These are phyloP conservation scores for Dactylellina haptotyla DNA, from an alignment of 2,329 filamentous ascomycete genomes.

Conservation along the genomic window DNA sequence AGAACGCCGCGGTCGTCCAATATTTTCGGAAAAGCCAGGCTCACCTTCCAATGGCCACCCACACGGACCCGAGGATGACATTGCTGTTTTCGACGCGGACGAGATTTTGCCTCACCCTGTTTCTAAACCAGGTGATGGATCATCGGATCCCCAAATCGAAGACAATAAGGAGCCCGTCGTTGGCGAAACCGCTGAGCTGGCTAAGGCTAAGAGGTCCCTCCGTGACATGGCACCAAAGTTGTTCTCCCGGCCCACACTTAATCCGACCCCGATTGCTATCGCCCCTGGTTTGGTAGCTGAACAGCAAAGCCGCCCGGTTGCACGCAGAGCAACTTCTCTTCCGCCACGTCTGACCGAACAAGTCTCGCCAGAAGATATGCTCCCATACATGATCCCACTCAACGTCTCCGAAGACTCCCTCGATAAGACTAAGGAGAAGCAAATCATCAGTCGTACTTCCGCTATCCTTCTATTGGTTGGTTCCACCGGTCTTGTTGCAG, in stretches of 20 bases:
- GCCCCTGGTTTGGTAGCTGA: slow-evolving; percentile 71
- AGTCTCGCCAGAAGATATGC: slow-evolving; percentile 32
- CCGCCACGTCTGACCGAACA: slow-evolving; percentile 72
- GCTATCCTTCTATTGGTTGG: slow-evolving; percentile 72
- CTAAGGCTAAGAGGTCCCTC: slow-evolving; percentile 33
- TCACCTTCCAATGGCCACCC: neutral
- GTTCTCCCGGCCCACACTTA: slow-evolving; percentile 54
- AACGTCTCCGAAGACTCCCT: slow-evolving; percentile 52
- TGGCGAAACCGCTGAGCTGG: slow-evolving; percentile 22
- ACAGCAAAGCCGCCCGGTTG: slow-evolving; percentile 57
- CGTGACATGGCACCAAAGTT: slow-evolving; percentile 47
- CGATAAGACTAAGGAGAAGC: slow-evolving; percentile 50
- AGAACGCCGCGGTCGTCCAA: slow-evolving; percentile 38
- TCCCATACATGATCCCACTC: slow-evolving; percentile 43
- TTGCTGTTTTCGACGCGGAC: slow-evolving; percentile 35
- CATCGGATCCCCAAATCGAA: neutral
- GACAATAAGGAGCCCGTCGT: slow-evolving; percentile 4
- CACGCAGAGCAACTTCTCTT: slow-evolving; percentile 76
- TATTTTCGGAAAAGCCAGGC: slow-evolving; percentile 35
- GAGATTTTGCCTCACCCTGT: slow-evolving; percentile 17
- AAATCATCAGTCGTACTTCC: slow-evolving; percentile 61
- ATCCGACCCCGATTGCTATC: slow-evolving; percentile 62
- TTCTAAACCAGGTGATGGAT: slow-evolving; percentile 5
- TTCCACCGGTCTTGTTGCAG: slow-evolving; percentile 73
- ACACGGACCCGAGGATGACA: slow-evolving; percentile 13